Conservation (phyloP, 2,329 filamentous ascomycete genomes). For the Penicillium sp. region DNA sequence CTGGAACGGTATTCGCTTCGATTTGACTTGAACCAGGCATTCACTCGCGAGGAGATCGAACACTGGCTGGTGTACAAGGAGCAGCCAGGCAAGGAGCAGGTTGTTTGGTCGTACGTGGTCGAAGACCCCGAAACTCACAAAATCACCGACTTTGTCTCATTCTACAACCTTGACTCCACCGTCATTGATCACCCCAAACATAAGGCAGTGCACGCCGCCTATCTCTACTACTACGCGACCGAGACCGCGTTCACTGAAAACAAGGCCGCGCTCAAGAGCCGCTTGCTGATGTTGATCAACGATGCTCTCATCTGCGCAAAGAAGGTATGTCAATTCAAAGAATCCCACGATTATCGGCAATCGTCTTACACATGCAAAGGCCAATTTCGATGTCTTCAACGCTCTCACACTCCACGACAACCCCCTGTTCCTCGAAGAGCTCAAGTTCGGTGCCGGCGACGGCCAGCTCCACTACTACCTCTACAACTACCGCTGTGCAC, state of each 20-base stretch:
- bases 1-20: slow-evolving; percentile 71
- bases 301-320: slow-evolving; percentile 88
- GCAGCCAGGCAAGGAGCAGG: slow-evolving; percentile 62
- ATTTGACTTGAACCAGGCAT: slow-evolving; percentile 79
- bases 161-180: slow-evolving; percentile 90
- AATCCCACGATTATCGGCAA: background rate
- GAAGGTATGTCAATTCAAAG: slow-evolving; percentile 44
- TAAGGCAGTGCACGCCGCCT: slow-evolving; percentile 77
- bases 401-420: slow-evolving; percentile 92
- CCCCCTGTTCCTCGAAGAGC: slow-evolving; percentile 81
- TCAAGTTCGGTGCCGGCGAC: slow-evolving; percentile 92
- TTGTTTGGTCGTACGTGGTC: slow-evolving; percentile 90
- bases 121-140: slow-evolving; percentile 66
- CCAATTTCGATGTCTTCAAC: slow-evolving; percentile 93
- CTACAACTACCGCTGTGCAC: slow-evolving; percentile 89
- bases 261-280: slow-evolving; percentile 62
- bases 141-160: slow-evolving; percentile 95
- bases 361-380: slow-evolving; percentile 33
- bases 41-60: slow-evolving; percentile 70
- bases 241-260: slow-evolving; percentile 63
- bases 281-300: slow-evolving; percentile 72
- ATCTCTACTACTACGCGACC: slow-evolving; percentile 94
- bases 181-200: slow-evolving; percentile 79
- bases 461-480: slow-evolving; percentile 95
- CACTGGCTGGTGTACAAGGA: slow-evolving; percentile 82